Conservation (phyloP, 2,329 filamentous ascomycete genomes). For the Aspergillus ibericus region DNA sequence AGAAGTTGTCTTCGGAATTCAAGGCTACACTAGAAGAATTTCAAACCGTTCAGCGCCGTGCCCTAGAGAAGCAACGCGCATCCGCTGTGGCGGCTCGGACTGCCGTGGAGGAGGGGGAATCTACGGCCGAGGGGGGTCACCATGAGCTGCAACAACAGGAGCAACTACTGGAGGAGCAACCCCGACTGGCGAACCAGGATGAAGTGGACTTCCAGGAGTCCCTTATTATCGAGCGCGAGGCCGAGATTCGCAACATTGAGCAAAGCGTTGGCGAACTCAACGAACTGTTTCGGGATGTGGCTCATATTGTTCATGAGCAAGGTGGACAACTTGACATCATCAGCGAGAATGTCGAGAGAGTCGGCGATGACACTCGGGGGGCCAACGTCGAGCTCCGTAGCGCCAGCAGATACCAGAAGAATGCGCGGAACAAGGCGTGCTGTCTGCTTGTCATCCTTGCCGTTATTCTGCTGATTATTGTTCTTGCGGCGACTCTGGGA, state of each 20-base stretch:
- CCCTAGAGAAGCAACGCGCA: conserved; percentile 88
- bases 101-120: conserved; percentile 63
- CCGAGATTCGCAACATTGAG: conserved; percentile 96
- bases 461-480: conserved; percentile 83
- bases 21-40: conserved; percentile 86
- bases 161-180: conserved; percentile 73
- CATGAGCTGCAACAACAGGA: conserved; percentile 62
- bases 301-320: conserved; percentile 93
- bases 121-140: conserved; percentile 34
- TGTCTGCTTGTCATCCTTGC: conserved; percentile 85
- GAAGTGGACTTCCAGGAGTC: conserved; percentile 98
- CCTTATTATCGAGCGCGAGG: conserved; percentile 91
- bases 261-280: conserved; percentile 94
- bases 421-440: conserved; percentile 90
- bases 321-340: conserved; percentile 86
- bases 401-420: conserved; percentile 91
- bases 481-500: conserved; percentile 80
- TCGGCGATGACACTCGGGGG: conserved; percentile 76
- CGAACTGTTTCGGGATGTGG: conserved; percentile 96
- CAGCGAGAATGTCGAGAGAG: conserved; percentile 80
- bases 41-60: conserved; percentile 83
- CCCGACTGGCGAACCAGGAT: conserved; percentile 81
- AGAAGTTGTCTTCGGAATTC: conserved; percentile 92
- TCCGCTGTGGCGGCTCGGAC: conserved; percentile 80
- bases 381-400: conserved; percentile 83